phyloP scores from a whole-genome alignment of 2,329 filamentous ascomycete genomes.

The Alternaria longipes region DNA sequence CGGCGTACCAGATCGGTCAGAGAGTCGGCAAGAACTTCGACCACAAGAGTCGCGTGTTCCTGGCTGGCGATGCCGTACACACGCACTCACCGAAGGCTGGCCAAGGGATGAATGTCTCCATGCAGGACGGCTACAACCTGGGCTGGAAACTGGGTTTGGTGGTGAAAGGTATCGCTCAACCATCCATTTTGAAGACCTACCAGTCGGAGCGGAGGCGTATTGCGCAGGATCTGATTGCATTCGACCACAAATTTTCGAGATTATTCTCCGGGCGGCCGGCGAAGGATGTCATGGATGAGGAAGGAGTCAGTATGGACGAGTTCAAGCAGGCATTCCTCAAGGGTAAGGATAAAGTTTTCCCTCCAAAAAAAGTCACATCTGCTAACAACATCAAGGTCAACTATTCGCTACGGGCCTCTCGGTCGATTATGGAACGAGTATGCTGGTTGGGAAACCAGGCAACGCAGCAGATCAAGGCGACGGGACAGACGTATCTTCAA shows the following conservation, averaged over 20 bases:
- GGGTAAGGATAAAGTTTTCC: constrained; percentile 9
- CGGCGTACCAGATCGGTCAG: constrained; percentile 73
- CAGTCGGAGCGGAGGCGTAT: constrained; percentile 65
- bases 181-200: constrained; percentile 61
- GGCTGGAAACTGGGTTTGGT: constrained; percentile 66
- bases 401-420: constrained; percentile 66
- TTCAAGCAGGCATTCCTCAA: constrained; percentile 70
- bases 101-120: constrained; percentile 76
- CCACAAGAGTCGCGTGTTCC: constrained; percentile 68
- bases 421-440: constrained; percentile 67
- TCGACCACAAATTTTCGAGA: constrained; percentile 59
- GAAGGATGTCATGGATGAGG: constrained; percentile 67
- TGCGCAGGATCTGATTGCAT: constrained; percentile 70
- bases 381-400: constrained; percentile 53
- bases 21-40: constrained; percentile 68
- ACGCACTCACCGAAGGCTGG: constrained; percentile 70
- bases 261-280: constrained; percentile 61
- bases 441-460: constrained; percentile 64
- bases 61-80: constrained; percentile 73
- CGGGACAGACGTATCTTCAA: constrained; percentile 54
- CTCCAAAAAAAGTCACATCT: too few relatives aligned
- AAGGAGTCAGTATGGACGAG: constrained; percentile 68
- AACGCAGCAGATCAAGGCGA: constrained; percentile 58
- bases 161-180: constrained; percentile 54
- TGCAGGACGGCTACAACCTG: constrained; percentile 71